Percentiles rank a stretch among this genome's conserved stretches.
Evolutionary conservation across 148 eudicot genomes (phyloP).

Genomic region (Gaultheria prostrata): DNA sequence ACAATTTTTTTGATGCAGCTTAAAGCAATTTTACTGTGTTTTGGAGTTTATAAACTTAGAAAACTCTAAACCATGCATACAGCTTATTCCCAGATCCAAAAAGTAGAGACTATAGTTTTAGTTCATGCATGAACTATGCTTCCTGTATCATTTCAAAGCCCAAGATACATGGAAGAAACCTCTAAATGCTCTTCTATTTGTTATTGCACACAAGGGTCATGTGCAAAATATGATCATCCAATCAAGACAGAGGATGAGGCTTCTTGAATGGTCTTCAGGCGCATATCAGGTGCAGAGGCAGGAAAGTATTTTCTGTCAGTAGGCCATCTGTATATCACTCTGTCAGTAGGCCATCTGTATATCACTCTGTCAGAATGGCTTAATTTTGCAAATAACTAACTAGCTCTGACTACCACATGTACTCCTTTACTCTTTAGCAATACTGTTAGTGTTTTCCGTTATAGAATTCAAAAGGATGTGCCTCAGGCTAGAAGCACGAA

Average conservation of each 20-base stretch:
- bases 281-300: not conserved
- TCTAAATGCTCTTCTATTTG: not conserved
- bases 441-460: not conserved
- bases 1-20: not conserved
- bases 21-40: conserved; percentile 6
- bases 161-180: not conserved
- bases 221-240: not conserved
- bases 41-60: not conserved
- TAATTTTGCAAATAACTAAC: not conserved
- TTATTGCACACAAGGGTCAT: not conserved
- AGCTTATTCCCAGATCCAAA: not conserved
- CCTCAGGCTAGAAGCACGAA: not conserved
- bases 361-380: not conserved
- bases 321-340: not conserved
- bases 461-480: not conserved
- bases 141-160: not conserved
- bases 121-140: not conserved
- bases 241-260: not conserved
- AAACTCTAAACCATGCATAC: not conserved
- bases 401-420: not conserved
- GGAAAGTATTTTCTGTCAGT: not conserved
- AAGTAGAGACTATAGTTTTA: not conserved
- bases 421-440: not conserved
- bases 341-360: not conserved
- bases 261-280: not conserved